These are phyloP conservation scores for Emmonsiellopsis sp. DNA, from an alignment of 2,329 filamentous ascomycete genomes.

Conservation along the genomic window DNA sequence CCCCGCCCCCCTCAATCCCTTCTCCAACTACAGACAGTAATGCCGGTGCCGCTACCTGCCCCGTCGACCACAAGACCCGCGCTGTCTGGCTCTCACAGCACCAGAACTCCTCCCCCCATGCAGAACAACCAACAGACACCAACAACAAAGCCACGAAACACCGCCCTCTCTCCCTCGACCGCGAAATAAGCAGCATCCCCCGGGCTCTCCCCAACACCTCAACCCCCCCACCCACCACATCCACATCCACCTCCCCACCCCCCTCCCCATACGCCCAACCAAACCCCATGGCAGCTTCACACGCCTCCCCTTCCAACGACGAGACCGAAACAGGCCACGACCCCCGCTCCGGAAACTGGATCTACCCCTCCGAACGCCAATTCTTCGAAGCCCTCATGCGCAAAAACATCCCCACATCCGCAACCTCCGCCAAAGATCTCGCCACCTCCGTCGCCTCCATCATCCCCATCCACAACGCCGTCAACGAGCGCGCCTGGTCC, in stretches of 20 bases:
- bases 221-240: constrained; percentile 10
- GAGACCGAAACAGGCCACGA: constrained; percentile 71
- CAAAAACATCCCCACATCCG: constrained; percentile 62
- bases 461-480: constrained; percentile 95
- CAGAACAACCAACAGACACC: constrained; percentile 18
- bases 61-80: constrained; percentile 83
- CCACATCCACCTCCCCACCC: constrained; percentile 13
- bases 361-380: constrained; percentile 93
- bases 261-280: constrained; percentile 23
- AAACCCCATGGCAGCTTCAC: constrained; percentile 21
- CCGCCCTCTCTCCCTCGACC: constrained; percentile 52
- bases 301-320: constrained; percentile 54
- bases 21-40: constrained; percentile 12
- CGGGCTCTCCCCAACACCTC: constrained; percentile 39
- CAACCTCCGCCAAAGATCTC: constrained; percentile 31
- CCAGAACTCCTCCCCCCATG: constrained; percentile 29
- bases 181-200: constrained; percentile 73
- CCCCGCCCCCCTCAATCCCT: not conserved
- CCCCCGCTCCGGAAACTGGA: constrained; percentile 72
- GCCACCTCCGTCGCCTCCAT: constrained; percentile 78
- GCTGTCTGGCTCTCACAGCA: constrained; percentile 76
- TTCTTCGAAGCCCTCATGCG: constrained; percentile 96
- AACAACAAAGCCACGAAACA: constrained; percentile 14
- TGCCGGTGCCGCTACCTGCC: constrained; percentile 50
- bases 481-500: constrained; percentile 92